Conservation (phyloP, 495 filamentous ascomycete species). For the Aspergillus ellipticus region DNA sequence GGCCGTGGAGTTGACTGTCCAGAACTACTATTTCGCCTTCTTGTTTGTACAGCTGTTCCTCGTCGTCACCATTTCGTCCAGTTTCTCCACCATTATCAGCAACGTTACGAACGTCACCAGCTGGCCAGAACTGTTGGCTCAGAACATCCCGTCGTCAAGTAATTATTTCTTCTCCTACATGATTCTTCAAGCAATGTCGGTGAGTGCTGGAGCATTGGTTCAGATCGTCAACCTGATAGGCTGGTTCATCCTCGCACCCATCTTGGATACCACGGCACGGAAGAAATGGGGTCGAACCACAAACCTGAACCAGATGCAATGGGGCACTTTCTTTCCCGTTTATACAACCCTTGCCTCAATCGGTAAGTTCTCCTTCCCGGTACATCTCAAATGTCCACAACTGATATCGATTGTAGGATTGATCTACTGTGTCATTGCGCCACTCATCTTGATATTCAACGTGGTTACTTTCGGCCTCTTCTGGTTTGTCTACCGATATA, state of each 20-base stretch:
- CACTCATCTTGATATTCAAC: constrained; percentile 89
- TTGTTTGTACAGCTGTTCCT: constrained; percentile 94
- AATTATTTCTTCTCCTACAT: constrained; percentile 99
- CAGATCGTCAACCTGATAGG: constrained; percentile 72
- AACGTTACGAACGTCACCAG: constrained; percentile 58
- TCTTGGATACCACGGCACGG: constrained; percentile 82
- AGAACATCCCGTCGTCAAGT: constrained; percentile 79
- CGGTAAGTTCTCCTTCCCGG: constrained; percentile 43
- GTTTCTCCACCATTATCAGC: constrained; percentile 62
- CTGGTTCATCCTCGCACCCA: constrained; percentile 74
- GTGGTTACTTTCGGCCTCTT: constrained; percentile 91
- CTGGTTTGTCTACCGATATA: constrained; percentile 95
- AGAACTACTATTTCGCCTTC: constrained; percentile 92
- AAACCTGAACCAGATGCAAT: constrained; percentile 70
- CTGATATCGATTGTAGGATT: constrained; percentile 44
- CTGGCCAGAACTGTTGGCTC: constrained; percentile 67
- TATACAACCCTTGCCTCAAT: constrained; percentile 96
- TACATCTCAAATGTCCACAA: constrained; percentile 7
- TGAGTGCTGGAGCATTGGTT: constrained; percentile 85
- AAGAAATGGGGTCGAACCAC: constrained; percentile 87
- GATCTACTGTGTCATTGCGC: constrained; percentile 87
- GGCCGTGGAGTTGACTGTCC: constrained; percentile 73
- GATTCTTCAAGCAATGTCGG: constrained; percentile 87
- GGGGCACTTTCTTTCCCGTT: constrained; percentile 92
- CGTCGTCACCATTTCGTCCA: constrained; percentile 84